Base-by-base conservation (phyloP, 2,329 filamentous ascomycete genomes). In the Ascomycota sp. region DNA sequence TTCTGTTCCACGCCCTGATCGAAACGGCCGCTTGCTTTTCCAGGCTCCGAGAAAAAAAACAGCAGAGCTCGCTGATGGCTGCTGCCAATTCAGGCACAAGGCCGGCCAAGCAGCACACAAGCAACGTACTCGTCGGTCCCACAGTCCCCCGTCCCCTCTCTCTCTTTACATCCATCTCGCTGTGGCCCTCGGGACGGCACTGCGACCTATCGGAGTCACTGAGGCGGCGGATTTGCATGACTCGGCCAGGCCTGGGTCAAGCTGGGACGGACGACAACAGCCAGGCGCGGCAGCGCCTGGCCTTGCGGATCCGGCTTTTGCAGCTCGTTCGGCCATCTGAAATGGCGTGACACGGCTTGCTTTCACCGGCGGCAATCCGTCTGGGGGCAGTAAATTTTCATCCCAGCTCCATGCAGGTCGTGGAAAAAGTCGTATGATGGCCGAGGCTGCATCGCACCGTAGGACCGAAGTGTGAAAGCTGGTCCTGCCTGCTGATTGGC, bases 361-460 rank as follows among this genome's bases (percentile, higher is more conserved):
- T 25, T 32, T 24, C 25, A 26, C 32, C n/a, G 27, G 33, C 33
- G 33, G 33, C 28, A 27, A 16, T 30, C 16, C 11, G 29, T 26
- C 25, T 29, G 29, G 31, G 34, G 32, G 27, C 33, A 33, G 33
- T 34, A 38, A 38, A 35, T 30, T 34, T 30, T 25, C 35, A 34
- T 26, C 28, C 32, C 30, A 37, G 27, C 36, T 31, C 36, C 40
- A 40, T 38, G 39, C 37, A 39, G 24, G 11, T 30, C 36, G 24
- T 31, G 33, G 35, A 39, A 40, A 41, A 50, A 44, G 52, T 54
- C 52, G 51, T 54, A 54, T 53, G 51, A 54, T 54, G 43, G 35
- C 37, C 51, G 40, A 54, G 51, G 51, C 52, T 54, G 44, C 37
- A 40, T 44, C n/a, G 27, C 26, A 24, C 24, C 25, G 6, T 7